Base-by-base conservation (phyloP, 345 rosid genomes). In the Microcos paniculata region DNA sequence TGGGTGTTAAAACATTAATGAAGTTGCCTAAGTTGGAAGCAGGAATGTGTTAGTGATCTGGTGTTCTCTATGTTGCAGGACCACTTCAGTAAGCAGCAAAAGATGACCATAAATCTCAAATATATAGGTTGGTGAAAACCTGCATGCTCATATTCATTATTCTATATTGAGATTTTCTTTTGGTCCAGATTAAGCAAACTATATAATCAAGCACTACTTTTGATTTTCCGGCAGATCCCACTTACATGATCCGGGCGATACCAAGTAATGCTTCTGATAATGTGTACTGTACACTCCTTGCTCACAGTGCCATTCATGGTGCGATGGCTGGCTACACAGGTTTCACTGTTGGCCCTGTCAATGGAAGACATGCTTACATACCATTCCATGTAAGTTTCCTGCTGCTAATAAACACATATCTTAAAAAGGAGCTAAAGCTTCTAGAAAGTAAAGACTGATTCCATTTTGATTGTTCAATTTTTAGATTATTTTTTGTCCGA, bases 311-410 rank as follows among this genome's bases (percentile, higher is more conserved):
- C 14, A 89, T 90, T 43, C 92, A 88, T 73, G 94, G 94, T 40
- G 92, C 94, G 28, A 90, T 90, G 94, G 94, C 94, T 26, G 92
- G 92, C 51, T 90, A 90, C 72, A 90, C 94, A 11, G 94, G 92
- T 73, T 90, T 77, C 59, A 88, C 92, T 0, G 51, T 66, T 13
- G 91, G 94, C 58, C 87, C 85, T 31, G 94, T 90, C 72, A 87
- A 88, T 68, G 94, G 94, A 56, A 86, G 90, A 67, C 92, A 88
- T 35, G 83, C 88, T 48, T 90, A 88, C 76, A 90, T 90, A 62
- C 94, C 94, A 31, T 90, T 90, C 81, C 55, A 84, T 49, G 90
- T 90, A 68, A 90, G 92, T 84, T 84, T 67, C 15, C 21, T 31
- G 16, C 10, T 52, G 57, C 24, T 8, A 52, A 52, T 19, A 62